Percentiles rank a stretch among this genome's conserved stretches.
Conservation (phyloP, 2,329 filamentous ascomycete species). For the Trichoderma arundinaceum region DNA sequence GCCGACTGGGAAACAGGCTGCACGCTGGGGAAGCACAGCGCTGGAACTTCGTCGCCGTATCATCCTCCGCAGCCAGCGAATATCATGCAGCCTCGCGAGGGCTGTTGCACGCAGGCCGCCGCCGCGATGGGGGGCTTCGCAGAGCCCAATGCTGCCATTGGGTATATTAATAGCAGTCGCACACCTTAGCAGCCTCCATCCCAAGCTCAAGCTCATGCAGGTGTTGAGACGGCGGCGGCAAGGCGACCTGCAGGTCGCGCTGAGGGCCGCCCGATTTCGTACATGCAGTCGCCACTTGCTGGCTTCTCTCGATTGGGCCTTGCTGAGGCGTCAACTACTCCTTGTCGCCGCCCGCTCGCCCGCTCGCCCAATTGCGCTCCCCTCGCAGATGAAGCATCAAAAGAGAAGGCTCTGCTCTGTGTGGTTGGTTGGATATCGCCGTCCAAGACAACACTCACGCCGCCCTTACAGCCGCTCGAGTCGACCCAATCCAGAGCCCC, state of each 20-base stretch:
- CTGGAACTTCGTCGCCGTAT: background rate
- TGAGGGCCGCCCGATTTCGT: constrained; percentile 1
- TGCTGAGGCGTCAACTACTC: background rate
- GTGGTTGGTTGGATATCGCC: background rate
- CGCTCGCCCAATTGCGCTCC: no score
- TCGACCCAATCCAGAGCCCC: background rate
- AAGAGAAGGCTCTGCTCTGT: background rate
- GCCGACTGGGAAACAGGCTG: background rate
- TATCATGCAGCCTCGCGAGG: constrained; percentile 24
- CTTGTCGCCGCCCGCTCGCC: no score
- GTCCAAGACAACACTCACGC: background rate
- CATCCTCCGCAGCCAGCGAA: no score
- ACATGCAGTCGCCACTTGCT: constrained; percentile 1
- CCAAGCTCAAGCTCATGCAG: constrained; percentile 14
- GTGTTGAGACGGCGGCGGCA: constrained; percentile 22
- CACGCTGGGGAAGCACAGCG: constrained; percentile 1
- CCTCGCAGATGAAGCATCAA: background rate
- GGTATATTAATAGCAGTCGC: no score
- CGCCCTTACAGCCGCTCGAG: background rate
- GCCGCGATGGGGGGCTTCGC: no score
- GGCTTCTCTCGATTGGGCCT: background rate
- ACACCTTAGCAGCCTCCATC: no score
- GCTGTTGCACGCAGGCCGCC: constrained; percentile 6
- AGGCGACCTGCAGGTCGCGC: constrained; percentile 25
- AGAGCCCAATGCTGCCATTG: no score